phyloP scores from a whole-genome alignment of 1,139 yeast genomes.

The Geotrichum aggregatum region DNA sequence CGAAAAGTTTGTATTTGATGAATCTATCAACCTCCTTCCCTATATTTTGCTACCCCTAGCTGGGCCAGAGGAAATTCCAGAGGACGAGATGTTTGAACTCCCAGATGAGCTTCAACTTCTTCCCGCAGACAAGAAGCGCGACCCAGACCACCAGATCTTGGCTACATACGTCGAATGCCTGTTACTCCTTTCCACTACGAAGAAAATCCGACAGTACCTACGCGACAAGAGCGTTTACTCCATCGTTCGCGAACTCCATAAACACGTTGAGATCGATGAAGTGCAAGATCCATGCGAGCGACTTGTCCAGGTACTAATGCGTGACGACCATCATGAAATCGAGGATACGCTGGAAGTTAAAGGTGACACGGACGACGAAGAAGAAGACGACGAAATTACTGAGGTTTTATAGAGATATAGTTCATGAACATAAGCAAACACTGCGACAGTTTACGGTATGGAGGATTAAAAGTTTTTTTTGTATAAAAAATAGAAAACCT shows the following conservation, averaged over 20 bases:
- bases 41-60: slow-evolving; percentile 79
- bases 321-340: slow-evolving; percentile 72
- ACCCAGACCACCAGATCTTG: slow-evolving; percentile 61
- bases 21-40: slow-evolving; percentile 69
- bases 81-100: slow-evolving; percentile 79
- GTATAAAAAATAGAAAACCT: no score
- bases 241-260: slow-evolving; percentile 77
- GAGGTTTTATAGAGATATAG: slow-evolving; percentile 23
- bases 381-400: slow-evolving; percentile 33
- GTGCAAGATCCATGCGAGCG: slow-evolving; percentile 51
- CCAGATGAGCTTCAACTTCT: slow-evolving; percentile 86
- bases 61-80: slow-evolving; percentile 71
- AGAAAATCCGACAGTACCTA: slow-evolving; percentile 64
- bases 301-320: slow-evolving; percentile 78
- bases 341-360: slow-evolving; percentile 53
- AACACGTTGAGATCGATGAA: slow-evolving; percentile 58
- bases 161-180: slow-evolving; percentile 69
- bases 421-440: background rate
- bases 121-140: slow-evolving; percentile 73
- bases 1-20: slow-evolving; percentile 53
- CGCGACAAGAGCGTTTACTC: slow-evolving; percentile 80
- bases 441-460: no score
- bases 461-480: no score
- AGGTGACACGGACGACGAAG: slow-evolving; percentile 41
- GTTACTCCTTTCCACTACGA: slow-evolving; percentile 71